Conservation (phyloP, 2,329 filamentous ascomycete genomes). For the Pseudopithomyces maydicus region DNA sequence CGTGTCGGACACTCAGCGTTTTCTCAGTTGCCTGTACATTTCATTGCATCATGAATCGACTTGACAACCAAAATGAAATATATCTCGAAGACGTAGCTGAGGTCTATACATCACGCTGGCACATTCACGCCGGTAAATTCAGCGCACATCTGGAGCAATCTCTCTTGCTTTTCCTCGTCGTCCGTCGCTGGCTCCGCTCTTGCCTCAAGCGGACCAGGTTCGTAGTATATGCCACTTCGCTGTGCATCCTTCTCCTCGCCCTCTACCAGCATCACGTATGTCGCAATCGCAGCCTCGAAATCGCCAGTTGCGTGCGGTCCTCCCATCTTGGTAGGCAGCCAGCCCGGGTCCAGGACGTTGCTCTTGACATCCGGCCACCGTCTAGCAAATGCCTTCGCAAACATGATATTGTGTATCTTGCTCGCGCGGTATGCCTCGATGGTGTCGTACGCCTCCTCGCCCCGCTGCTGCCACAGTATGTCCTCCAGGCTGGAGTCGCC, state of each 20-base stretch:
- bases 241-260: constrained; percentile 38
- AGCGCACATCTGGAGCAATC: constrained; percentile 47
- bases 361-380: constrained; percentile 52
- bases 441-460: constrained; percentile 39
- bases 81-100: no score
- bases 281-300: constrained; percentile 54
- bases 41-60: no score
- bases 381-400: constrained; percentile 60
- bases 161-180: constrained; percentile 52
- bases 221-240: constrained; percentile 49
- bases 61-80: no score
- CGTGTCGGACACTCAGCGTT: no score
- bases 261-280: constrained; percentile 56
- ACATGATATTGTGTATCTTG: constrained; percentile 62
- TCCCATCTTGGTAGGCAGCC: constrained; percentile 62
- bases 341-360: constrained; percentile 58
- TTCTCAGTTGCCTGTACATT: not conserved
- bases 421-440: constrained; percentile 57
- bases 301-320: constrained; percentile 54
- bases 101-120: no score
- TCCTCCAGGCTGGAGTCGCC: constrained; percentile 53
- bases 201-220: constrained; percentile 33
- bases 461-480: constrained; percentile 45
- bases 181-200: constrained; percentile 32
- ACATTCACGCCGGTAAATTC: constrained; percentile 42